A percentile compares a stretch with the other conserved stretches of the same genome.
These are phyloP conservation scores for Serendipita sp. DNA, from an alignment of 768 basidiomycete genomes.

Conservation along the genomic window DNA sequence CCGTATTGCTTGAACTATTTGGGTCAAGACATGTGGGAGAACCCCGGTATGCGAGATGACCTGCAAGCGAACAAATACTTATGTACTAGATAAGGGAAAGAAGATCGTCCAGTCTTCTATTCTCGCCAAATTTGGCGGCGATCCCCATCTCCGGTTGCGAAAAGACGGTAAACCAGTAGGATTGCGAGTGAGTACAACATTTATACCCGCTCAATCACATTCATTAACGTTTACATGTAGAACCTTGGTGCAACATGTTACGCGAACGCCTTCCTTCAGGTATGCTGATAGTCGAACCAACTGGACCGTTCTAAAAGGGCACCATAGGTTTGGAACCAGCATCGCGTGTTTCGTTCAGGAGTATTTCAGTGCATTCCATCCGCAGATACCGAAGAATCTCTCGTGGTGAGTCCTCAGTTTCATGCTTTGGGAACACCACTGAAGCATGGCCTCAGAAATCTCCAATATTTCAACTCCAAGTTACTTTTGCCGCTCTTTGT, in stretches of 20 bases:
- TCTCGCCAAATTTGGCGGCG: conserved; percentile 31
- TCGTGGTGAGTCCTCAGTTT: conserved; percentile 22
- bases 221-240: conserved; percentile 22
- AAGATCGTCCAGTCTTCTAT: conserved; percentile 30
- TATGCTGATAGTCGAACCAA: conserved; percentile 16
- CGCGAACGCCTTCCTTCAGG: conserved; percentile 88
- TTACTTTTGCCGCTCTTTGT: conserved; percentile 65
- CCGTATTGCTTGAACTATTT: conserved; percentile 79
- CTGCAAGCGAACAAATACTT: conserved; percentile 5
- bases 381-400: conserved; percentile 27
- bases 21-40: conserved; percentile 69
- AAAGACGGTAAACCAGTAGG: conserved; percentile 51
- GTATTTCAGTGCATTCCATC: conserved; percentile 63
- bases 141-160: conserved; percentile 36
- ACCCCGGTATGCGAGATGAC: conserved; percentile 31
- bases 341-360: conserved; percentile 60
- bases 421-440: background rate
- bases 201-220: background rate
- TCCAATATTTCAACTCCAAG: conserved; percentile 25
- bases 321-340: conserved; percentile 77
- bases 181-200: conserved; percentile 37
- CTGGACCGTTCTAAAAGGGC: background rate
- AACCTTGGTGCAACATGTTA: conserved; percentile 97
- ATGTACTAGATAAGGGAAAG: conserved; percentile 29
- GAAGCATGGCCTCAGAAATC: conserved; percentile 9